Percentiles rank a stretch among this genome's conserved stretches.
phyloP scores from a whole-genome alignment of 306 rosid genomes.

The Vicia faba region DNA sequence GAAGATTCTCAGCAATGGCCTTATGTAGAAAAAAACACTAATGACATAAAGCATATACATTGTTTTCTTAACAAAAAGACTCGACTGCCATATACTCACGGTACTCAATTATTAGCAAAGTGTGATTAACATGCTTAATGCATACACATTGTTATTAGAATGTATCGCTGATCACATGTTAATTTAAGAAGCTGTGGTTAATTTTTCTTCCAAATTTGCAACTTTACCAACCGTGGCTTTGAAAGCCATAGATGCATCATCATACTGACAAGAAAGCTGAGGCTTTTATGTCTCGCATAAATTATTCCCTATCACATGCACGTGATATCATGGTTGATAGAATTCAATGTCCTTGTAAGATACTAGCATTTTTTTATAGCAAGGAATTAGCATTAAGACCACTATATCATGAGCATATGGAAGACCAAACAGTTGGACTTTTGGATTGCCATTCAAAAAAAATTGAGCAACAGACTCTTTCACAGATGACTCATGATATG shows the following conservation, averaged over 20 bases:
- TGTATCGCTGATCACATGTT: conserved; percentile 7
- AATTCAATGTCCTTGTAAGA: conserved; percentile 11
- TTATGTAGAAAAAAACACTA: conserved; percentile 1
- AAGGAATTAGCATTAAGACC: conserved; percentile 26
- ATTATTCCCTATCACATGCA: conserved; percentile 15
- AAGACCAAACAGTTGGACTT: conserved; percentile 16
- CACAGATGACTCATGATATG: background rate
- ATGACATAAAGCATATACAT: conserved; percentile 10
- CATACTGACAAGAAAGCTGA: conserved; percentile 23
- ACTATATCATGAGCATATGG: conserved; percentile 13
- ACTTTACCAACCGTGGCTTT: too few species aligned
- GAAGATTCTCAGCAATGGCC: conserved; percentile 20
- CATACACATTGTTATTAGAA: conserved; percentile 18
- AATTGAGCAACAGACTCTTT: background rate
- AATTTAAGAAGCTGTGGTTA: too few species aligned
- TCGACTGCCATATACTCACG: background rate
- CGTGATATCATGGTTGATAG: conserved; percentile 15
- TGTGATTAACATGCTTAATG: conserved; percentile 25
- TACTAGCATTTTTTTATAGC: background rate
- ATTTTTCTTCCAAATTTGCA: too few species aligned
- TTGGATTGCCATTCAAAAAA: conserved; percentile 4
- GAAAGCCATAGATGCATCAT: conserved; percentile 9
- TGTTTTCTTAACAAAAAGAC: background rate
- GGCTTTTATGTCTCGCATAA: conserved; percentile 9
- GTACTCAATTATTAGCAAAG: background rate